Conservation (phyloP, 2,329 filamentous ascomycete species). For the Bertia moriformis region DNA sequence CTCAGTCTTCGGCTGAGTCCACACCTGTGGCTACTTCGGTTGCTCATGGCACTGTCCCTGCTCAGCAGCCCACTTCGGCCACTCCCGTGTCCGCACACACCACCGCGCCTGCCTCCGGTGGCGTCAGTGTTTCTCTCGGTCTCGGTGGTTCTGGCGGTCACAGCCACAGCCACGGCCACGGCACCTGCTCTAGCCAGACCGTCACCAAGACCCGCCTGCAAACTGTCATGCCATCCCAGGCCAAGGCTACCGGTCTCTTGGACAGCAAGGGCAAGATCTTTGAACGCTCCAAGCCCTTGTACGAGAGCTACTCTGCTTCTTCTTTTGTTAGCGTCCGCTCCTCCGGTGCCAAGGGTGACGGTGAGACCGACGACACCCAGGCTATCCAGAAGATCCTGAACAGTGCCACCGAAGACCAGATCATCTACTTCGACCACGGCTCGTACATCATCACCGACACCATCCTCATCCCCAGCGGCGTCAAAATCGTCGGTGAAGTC, state of each 20-base stretch:
- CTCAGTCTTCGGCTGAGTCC: background rate
- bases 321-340: conserved; percentile 25
- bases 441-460: conserved; percentile 31
- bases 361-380: conserved; percentile 11
- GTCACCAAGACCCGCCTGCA: background rate
- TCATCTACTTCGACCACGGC: conserved; percentile 36
- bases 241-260: background rate
- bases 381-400: conserved; percentile 16
- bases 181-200: background rate
- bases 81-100: too few relatives aligned
- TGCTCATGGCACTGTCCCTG: background rate
- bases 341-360: conserved; percentile 21
- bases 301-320: conserved; percentile 34
- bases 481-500: conserved; percentile 54
- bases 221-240: background rate
- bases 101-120: background rate
- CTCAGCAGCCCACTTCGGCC: background rate
- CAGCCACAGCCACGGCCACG: background rate
- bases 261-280: conserved; percentile 29
- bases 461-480: conserved; percentile 36
- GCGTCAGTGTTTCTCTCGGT: background rate
- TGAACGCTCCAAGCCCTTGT: conserved; percentile 55
- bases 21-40: background rate
- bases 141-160: background rate
- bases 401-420: conserved; percentile 18